phyloP scores from a whole-genome alignment of 202 grass and related monocot genomes.

The Panicum hallii region DNA sequence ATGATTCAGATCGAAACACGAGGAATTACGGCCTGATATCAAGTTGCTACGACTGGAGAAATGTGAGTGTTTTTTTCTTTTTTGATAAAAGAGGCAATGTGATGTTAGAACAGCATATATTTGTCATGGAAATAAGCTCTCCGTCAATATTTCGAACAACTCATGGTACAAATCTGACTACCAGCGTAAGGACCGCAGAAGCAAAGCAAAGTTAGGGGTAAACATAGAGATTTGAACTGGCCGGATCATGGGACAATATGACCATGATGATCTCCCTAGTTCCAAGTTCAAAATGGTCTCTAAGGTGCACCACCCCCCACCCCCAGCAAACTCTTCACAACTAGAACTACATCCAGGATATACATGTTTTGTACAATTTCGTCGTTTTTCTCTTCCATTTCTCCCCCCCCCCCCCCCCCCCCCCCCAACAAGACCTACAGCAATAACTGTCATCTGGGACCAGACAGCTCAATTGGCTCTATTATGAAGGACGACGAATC shows the following conservation, averaged over 20 bases:
- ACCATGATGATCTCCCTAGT: background rate
- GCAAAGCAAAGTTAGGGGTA: background rate
- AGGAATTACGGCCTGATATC: background rate
- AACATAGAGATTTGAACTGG: background rate
- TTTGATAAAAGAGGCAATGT: background rate
- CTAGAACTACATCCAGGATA: conserved; percentile 42
- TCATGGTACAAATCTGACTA: background rate
- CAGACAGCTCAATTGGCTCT: conserved; percentile 89
- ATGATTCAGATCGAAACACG: too few species aligned
- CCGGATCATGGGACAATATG: background rate
- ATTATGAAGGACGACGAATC: conserved; percentile 96
- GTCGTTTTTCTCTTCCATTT: conserved; percentile 11
- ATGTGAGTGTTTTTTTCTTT: background rate
- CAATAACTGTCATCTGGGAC: conserved; percentile 71
- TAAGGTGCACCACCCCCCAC: background rate
- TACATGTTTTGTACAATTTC: conserved; percentile 59
- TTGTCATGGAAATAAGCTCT: background rate
- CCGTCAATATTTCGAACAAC: background rate
- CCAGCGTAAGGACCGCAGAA: background rate
- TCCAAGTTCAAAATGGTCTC: background rate
- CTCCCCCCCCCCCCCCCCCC: too few species aligned
- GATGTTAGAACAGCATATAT: background rate
- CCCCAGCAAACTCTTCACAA: background rate
- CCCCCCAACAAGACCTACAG: background rate
- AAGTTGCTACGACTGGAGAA: background rate